Conservation (phyloP, 2,329 filamentous ascomycete species). For the Neopestalotiopsis sp. region DNA sequence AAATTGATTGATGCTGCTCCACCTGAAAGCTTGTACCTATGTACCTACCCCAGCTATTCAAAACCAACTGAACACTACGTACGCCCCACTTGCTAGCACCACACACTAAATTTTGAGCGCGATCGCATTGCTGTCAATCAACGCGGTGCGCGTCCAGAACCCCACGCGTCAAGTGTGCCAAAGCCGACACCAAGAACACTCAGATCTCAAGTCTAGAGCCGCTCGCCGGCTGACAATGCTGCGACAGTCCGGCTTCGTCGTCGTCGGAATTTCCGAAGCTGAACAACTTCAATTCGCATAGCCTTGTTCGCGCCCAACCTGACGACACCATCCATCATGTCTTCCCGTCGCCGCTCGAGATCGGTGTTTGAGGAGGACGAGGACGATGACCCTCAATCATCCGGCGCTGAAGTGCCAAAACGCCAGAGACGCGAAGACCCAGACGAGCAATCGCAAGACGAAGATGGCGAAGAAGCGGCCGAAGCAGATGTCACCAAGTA, state of each 20-base stretch:
- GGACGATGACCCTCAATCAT: conserved; percentile 37
- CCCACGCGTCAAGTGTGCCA: neutral
- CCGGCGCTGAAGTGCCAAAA: conserved; percentile 31
- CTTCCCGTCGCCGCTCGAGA: conserved; percentile 49
- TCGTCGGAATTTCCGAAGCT: neutral
- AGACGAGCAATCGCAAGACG: conserved; percentile 37
- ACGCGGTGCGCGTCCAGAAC: conserved; percentile 16
- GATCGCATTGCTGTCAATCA: conserved; percentile 10
- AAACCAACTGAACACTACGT: too few relatives aligned
- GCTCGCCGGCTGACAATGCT: neutral
- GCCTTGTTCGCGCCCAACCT: neutral
- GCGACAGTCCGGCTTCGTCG: neutral
- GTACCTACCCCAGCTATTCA: too few relatives aligned
- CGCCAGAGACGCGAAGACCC: conserved; percentile 26
- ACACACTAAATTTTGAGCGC: neutral
- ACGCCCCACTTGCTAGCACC: too few relatives aligned
- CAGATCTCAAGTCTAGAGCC: neutral
- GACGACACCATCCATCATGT: conserved; percentile 28
- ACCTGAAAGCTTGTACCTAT: too few relatives aligned
- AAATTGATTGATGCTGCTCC: neutral
- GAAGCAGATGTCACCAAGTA: neutral
- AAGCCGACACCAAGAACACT: neutral
- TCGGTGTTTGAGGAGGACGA: conserved; percentile 47
- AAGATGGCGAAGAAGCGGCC: conserved; percentile 22
- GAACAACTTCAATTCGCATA: neutral